Evolutionary conservation across 441 rosid species (phyloP), one percentile per base, ranked within the genome.

Genomic region (Dalechampia spathulata): DNA sequence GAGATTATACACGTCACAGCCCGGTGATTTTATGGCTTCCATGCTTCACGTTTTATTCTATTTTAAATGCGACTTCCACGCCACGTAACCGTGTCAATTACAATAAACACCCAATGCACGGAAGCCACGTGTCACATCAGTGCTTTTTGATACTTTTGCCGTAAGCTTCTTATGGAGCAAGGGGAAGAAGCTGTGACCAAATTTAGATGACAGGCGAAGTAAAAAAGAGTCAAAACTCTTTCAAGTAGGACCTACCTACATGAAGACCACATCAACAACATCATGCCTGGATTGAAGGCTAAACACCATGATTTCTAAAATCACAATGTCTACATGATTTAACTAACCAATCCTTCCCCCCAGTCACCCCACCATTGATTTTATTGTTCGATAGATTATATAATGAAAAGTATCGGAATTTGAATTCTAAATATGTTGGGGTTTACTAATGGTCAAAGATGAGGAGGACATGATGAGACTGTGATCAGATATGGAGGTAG

Each of bases 211-310:
- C 30, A 14, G 25, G 17, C 51, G 8, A 54, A 49, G 71, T 54
- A 64, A 48, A 59, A 49, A 25, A 50, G n/a, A 12, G 57, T 45
- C 55, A 13, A 7, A 36, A 7, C 4, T n/a, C 5, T 39, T 4
- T 39, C n/a, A 12, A 3, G 11, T 46, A 28, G 68, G 59, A 30
- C 76, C 76, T 49, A 30, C 76, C 76, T 49, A 41, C 36, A 20
- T n/a, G 7, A 11, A 5, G 49, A 22, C 40, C 34, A 23, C 34
- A 4, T 9, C 30, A 19, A 41, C 6, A 12, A n/a, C 30, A 28
- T 32, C 25, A 3, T 17, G 50, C 52, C 56, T 66, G 19, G 37
- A 60, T 67, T 53, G 60, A 53, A 34, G 13, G 40, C 44, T 19
- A 2, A 63, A 36, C 43, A 42, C 12, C 34, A 44, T 50, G 26